Percentiles rank a stretch among this genome's conserved stretches.
Evolutionary conservation across 371 early-diverging fungal species (phyloP).

Genomic region (Batkoa obscura): DNA sequence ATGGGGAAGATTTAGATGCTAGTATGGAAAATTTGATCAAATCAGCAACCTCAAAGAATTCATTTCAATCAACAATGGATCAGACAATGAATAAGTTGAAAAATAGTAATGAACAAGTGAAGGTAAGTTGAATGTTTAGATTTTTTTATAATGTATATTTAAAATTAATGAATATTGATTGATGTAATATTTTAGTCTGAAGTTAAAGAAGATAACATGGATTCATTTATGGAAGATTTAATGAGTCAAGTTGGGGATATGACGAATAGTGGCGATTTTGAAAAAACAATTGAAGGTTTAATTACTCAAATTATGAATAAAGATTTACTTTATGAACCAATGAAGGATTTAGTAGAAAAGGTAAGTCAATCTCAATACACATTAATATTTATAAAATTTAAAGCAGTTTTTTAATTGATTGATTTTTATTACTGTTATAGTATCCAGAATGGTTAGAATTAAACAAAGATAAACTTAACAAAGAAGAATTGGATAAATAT

Average conservation of each 20-base stretch:
- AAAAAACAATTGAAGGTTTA: slow-evolving; percentile 66
- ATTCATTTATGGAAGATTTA: slow-evolving; percentile 66
- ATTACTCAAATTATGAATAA: slow-evolving; percentile 81
- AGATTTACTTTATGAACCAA: slow-evolving; percentile 82
- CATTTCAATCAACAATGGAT: slow-evolving; percentile 24
- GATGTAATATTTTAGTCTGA: slow-evolving; percentile 20
- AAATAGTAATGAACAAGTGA: slow-evolving; percentile 59
- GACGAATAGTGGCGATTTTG: slow-evolving; percentile 60
- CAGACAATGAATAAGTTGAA: slow-evolving; percentile 71
- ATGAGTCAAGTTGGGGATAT: slow-evolving; percentile 76
- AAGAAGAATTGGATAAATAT: slow-evolving; percentile 49
- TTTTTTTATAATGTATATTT: not conserved
- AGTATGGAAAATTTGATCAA: slow-evolving; percentile 7
- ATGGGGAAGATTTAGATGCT: slow-evolving; percentile 35
- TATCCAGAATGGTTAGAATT: slow-evolving; percentile 69
- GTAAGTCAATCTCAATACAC: slow-evolving; percentile 15
- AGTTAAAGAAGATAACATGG: slow-evolving; percentile 34
- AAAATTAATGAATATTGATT: not conserved
- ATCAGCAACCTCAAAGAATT: not conserved
- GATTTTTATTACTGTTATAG: slow-evolving; percentile 15
- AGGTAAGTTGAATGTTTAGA: slow-evolving; percentile 26
- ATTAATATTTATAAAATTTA: not conserved
- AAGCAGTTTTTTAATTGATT: not conserved
- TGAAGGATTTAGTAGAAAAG: slow-evolving; percentile 62
- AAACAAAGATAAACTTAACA: slow-evolving; percentile 41